Evolutionary conservation across 495 filamentous ascomycete species (phyloP).

Genomic region (Penicillium pancosmium): DNA sequence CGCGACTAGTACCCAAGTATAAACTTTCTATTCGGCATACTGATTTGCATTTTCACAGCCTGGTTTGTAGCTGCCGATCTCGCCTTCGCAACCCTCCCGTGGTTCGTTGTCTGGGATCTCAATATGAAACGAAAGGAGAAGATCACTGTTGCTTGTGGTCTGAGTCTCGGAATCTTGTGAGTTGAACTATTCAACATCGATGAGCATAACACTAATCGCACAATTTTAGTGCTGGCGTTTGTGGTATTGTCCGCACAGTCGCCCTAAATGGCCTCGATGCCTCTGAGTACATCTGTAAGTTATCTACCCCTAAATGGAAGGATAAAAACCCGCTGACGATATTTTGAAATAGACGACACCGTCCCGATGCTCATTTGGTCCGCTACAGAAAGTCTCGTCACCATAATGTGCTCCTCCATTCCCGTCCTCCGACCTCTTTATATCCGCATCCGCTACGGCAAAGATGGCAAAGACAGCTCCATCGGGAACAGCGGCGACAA

Average conservation of each 20-base stretch:
- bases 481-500: constrained; percentile 15
- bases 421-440: constrained; percentile 34
- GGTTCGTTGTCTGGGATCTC: constrained; percentile 36
- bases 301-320: not conserved
- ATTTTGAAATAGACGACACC: constrained; percentile 26
- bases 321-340: not conserved
- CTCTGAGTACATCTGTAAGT: constrained; percentile 31
- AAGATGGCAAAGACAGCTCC: constrained; percentile 23
- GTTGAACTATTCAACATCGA: not conserved
- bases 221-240: constrained; percentile 27
- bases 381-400: constrained; percentile 30
- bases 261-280: constrained; percentile 26
- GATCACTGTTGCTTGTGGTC: constrained; percentile 29
- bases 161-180: constrained; percentile 33
- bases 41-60: constrained; percentile 9
- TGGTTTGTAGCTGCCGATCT: constrained; percentile 33
- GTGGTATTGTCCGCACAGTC: constrained; percentile 33
- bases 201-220: not conserved
- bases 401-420: constrained; percentile 33
- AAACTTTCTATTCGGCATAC: not conserved
- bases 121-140: constrained; percentile 37
- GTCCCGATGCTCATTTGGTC: constrained; percentile 36
- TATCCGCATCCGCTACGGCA: constrained; percentile 26
- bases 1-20: not conserved
- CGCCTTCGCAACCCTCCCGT: constrained; percentile 32